Evolutionary conservation across 768 basidiomycete genomes (phyloP).

Genomic region (Cystofilobasidium ferigula): DNA sequence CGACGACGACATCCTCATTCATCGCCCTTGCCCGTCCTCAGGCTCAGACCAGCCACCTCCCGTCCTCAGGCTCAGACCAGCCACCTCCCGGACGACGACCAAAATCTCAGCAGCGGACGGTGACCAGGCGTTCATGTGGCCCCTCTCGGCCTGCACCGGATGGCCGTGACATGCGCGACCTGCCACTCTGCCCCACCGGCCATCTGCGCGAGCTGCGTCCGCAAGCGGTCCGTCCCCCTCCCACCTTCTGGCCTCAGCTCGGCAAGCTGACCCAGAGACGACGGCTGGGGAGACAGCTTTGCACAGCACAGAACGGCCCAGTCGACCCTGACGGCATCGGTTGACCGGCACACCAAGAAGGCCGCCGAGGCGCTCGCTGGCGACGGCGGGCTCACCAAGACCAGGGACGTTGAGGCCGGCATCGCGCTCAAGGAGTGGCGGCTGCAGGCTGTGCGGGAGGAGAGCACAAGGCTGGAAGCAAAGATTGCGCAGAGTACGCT

Average conservation of each 20-base stretch:
- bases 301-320: neutral
- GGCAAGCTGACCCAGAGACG: neutral
- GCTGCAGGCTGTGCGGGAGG: neutral
- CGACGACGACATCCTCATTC: too few relatives aligned
- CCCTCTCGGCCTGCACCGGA: too few relatives aligned
- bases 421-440: neutral
- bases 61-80: too few relatives aligned
- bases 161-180: neutral
- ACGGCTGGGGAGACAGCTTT: neutral
- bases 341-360: neutral
- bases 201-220: slow-evolving; percentile 4
- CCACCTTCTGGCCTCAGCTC: neutral
- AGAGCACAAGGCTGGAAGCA: neutral
- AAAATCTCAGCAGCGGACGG: too few relatives aligned
- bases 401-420: neutral
- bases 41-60: too few relatives aligned
- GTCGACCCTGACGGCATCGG: neutral
- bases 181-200: neutral
- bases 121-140: too few relatives aligned
- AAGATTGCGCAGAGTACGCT: neutral
- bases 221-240: slow-evolving; percentile 2
- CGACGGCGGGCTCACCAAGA: neutral
- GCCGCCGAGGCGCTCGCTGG: neutral
- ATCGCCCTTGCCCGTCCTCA: too few relatives aligned
- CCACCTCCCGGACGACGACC: too few relatives aligned